Percentiles rank a stretch among this genome's conserved stretches.
Evolutionary conservation across 2,329 filamentous ascomycete genomes (phyloP).

Genomic region (Aspergillus quadrilineatus): DNA sequence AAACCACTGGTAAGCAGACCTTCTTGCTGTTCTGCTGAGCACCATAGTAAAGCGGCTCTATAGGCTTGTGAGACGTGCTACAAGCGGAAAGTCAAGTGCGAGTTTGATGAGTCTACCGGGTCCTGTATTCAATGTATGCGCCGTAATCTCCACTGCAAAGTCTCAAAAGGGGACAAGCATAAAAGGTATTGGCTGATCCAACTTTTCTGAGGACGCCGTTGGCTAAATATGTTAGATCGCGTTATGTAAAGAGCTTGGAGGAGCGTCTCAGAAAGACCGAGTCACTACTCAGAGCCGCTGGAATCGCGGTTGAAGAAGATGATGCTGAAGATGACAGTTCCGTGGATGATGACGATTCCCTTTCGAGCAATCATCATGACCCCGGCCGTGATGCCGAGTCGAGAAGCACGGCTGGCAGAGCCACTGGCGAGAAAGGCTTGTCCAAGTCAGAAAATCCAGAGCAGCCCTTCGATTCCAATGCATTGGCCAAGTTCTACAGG

Average conservation of each 20-base stretch:
- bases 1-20: conserved; percentile 25
- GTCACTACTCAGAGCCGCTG: conserved; percentile 76
- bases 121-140: conserved; percentile 84
- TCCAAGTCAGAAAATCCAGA: background rate
- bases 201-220: background rate
- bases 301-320: conserved; percentile 66
- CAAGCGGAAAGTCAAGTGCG: conserved; percentile 87
- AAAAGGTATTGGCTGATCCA: conserved; percentile 66
- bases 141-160: conserved; percentile 91
- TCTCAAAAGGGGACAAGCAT: conserved; percentile 89
- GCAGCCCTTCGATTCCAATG: conserved; percentile 15
- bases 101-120: conserved; percentile 74
- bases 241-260: conserved; percentile 91
- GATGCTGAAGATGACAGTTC: conserved; percentile 16
- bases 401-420: background rate
- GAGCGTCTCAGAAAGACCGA: conserved; percentile 91
- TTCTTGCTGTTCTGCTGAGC: background rate
- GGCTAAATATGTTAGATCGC: conserved; percentile 59
- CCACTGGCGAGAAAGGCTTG: background rate
- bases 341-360: conserved; percentile 41
- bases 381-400: conserved; percentile 9
- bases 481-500: conserved; percentile 11
- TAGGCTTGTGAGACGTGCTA: conserved; percentile 90
- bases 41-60: conserved; percentile 16
- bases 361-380: conserved; percentile 21